Evolutionary conservation across 2,329 filamentous ascomycete genomes (phyloP).

Genomic region (Beauveria caledonica): DNA sequence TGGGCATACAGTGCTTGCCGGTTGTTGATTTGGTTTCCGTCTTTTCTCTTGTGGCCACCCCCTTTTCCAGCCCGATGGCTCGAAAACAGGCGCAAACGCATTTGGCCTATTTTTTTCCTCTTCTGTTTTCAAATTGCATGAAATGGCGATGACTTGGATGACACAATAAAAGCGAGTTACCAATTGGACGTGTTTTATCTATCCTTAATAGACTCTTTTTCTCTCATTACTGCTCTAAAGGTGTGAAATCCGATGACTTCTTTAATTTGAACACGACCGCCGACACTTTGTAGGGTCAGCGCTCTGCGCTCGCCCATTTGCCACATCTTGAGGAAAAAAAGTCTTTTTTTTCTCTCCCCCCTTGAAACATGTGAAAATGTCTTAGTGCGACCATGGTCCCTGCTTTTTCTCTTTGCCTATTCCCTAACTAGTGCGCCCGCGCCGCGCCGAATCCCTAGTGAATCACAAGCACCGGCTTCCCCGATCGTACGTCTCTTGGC

Average conservation of each 20-base stretch:
- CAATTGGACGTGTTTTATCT: conserved; percentile 9
- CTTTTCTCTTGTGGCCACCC: conserved; percentile 3
- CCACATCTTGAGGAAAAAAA: not conserved
- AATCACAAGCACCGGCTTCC: not conserved
- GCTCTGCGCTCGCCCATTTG: not conserved
- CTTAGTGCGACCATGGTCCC: not conserved
- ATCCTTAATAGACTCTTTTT: conserved; percentile 10
- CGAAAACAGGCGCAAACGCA: not conserved
- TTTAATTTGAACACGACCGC: no score
- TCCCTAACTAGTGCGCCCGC: not conserved
- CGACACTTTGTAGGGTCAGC: not conserved
- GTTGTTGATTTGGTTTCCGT: conserved; percentile 10
- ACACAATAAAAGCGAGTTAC: conserved; percentile 13
- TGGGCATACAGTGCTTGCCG: conserved; percentile 10
- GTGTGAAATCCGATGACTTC: no score
- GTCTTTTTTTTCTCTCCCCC: not conserved
- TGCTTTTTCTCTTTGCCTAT: not conserved
- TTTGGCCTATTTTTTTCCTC: not conserved
- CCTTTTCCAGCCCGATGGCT: not conserved
- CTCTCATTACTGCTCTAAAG: not conserved
- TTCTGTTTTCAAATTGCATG: conserved; percentile 10
- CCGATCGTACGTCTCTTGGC: not conserved
- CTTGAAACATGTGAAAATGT: conserved; percentile 4
- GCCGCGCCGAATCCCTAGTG: not conserved
- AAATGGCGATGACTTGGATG: conserved; percentile 14